A percentile compares a stretch with the other conserved stretches of the same genome.
phyloP scores from a whole-genome alignment of 208 protist genomes.

The Crithidia brevicula region DNA sequence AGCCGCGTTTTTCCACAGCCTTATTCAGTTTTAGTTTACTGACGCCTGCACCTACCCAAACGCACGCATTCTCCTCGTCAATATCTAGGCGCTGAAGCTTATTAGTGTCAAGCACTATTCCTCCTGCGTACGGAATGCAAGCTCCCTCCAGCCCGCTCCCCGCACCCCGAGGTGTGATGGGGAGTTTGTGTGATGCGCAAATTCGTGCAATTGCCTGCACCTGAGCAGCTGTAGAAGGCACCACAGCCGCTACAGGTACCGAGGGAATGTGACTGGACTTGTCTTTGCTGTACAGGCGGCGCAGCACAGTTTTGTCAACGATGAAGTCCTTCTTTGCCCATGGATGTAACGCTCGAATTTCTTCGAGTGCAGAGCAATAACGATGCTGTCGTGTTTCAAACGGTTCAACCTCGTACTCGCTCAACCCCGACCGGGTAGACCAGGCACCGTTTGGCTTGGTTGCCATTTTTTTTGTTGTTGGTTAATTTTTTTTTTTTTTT shows the following conservation, averaged over 20 bases:
- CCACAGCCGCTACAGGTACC: slow-evolving; percentile 21
- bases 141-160: slow-evolving; percentile 37
- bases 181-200: slow-evolving; percentile 28
- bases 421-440: not conserved
- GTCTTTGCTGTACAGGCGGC: slow-evolving; percentile 25
- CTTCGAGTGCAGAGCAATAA: slow-evolving; percentile 11
- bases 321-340: slow-evolving; percentile 16
- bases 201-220: slow-evolving; percentile 28
- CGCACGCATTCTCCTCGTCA: slow-evolving; percentile 27
- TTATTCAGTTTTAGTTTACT: slow-evolving; percentile 35
- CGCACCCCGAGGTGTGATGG: slow-evolving; percentile 40
- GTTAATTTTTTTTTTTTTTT: too few relatives aligned
- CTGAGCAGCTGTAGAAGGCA: slow-evolving; percentile 6
- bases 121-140: slow-evolving; percentile 33
- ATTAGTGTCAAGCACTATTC: slow-evolving; percentile 34
- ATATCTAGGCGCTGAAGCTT: slow-evolving; percentile 33
- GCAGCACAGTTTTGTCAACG: slow-evolving; percentile 15
- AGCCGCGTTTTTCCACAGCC: slow-evolving; percentile 19
- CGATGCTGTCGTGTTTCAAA: slow-evolving; percentile 23
- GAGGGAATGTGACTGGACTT: slow-evolving; percentile 31
- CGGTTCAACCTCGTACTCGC: slow-evolving; percentile 23
- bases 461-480: not conserved
- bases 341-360: not conserved
- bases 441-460: not conserved
- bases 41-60: slow-evolving; percentile 43